A percentile compares a stretch with the other conserved stretches of the same genome.
Evolutionary conservation across 148 eudicot species (phyloP).

Genomic region (Chenopodium berlandieri): DNA sequence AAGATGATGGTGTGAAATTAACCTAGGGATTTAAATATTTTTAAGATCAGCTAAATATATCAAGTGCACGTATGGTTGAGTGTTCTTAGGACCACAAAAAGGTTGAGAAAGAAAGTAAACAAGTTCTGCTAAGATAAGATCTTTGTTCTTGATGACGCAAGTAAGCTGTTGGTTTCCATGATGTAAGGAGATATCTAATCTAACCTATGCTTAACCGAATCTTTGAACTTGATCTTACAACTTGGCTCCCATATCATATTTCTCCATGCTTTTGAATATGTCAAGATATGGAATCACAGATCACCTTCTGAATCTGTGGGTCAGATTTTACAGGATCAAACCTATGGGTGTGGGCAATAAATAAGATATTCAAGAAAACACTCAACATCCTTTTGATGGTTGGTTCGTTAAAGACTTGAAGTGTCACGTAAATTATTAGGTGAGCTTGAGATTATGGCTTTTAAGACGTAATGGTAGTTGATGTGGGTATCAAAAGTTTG

Average conservation of each 20-base stretch:
- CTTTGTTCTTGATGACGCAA: not conserved
- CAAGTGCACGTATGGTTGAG: not conserved
- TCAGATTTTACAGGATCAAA: too few species aligned
- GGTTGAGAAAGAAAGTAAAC: not conserved
- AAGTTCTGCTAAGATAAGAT: conserved; percentile 1
- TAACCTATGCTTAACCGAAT: not conserved
- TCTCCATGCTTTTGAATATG: not conserved
- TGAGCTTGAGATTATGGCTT: too few species aligned
- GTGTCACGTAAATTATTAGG: too few species aligned
- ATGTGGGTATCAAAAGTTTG: too few species aligned
- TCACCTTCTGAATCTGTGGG: not conserved
- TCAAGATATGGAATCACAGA: not conserved
- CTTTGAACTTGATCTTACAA: not conserved
- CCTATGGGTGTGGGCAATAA: not conserved
- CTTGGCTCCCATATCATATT: not conserved
- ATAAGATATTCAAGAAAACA: not conserved
- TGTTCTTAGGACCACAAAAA: not conserved
- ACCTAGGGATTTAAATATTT: too few species aligned
- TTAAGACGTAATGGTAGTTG: too few species aligned
- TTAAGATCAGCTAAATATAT: not conserved
- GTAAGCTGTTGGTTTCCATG: not conserved
- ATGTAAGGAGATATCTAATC: not conserved
- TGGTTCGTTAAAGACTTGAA: too few species aligned
- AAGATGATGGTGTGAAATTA: not conserved
- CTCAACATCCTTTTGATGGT: too few species aligned